Evolutionary conservation across 768 basidiomycete species (phyloP), one percentile per base, ranked within the genome.

Genomic region (Sutorius australiensis): DNA sequence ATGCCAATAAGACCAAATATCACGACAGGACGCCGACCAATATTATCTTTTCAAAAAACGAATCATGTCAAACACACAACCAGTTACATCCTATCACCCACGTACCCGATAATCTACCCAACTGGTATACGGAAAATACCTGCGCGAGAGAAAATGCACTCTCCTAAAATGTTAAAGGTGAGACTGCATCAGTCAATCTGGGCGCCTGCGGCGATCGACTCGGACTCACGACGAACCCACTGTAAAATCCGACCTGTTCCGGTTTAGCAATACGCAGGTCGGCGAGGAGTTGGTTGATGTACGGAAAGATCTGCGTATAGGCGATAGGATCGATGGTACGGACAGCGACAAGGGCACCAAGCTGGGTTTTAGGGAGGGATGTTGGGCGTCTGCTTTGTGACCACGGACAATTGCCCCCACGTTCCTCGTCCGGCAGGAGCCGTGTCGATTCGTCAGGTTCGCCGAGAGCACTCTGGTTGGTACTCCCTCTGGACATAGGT

Each of bases 201-300:
- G 16, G 0, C 16, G 13, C 2, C 16, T n/a, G 30, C 16, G 11
- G 21, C 21, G 16, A 12, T 16, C 14, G 1, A 28, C 11, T 16
- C 4, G 8, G 9, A 54, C 53, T 53, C 39, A 53, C 53, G 8
- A 54, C 19, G 34, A 54, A 27, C 3, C 52, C 40, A 16, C 41
- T 54, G n/a, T 54, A 54, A 54, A 54, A 55, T 1, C 53, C 52
- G 7, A 54, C 53, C 5, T 54, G 52, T 19, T 53, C 51, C 16
- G 52, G 52, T 14, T 19, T 2, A 12, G 52, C 52, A 17, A 53
- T 41, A 27, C 1, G 39, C 16, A 53, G 8, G n/a, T 53, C 51
- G 9, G 32, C 52, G n/a, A 53, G 38, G 5, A 53, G 33, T 42
- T 53, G 52, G 32, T 53, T 53, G 50, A 53, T 41, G 51, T 53